Evolutionary conservation across 441 rosid genomes (phyloP).

Genomic region (Isatis lusitanica): DNA sequence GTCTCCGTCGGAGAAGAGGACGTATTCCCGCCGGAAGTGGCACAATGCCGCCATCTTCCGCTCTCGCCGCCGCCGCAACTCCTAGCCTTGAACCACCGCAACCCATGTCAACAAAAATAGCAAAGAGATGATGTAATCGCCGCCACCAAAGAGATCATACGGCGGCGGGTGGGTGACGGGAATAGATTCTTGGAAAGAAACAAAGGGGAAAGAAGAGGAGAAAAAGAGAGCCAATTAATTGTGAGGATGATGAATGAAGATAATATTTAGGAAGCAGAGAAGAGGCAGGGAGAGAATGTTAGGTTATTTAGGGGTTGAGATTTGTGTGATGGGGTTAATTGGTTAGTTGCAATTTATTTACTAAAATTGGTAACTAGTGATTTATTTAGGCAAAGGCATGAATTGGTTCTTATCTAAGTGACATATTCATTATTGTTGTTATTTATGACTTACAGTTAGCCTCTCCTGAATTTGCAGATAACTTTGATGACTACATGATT

Average conservation of each 20-base stretch:
- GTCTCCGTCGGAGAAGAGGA: constrained; percentile 41
- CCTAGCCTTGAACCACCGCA: constrained; percentile 46
- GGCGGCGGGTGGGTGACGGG: constrained; percentile 15
- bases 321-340: constrained; percentile 15
- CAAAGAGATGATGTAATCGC: constrained; percentile 1
- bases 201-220: not conserved
- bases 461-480: not conserved
- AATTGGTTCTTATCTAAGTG: constrained; percentile 27
- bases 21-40: constrained; percentile 35
- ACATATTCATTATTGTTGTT: constrained; percentile 17
- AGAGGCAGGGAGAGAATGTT: constrained; percentile 12
- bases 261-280: constrained; percentile 20
- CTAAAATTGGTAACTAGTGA: constrained; percentile 23
- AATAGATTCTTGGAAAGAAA: not conserved
- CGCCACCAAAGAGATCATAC: constrained; percentile 28
- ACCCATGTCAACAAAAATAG: constrained; percentile 47
- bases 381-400: constrained; percentile 31
- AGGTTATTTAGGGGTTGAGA: constrained; percentile 31
- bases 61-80: constrained; percentile 8
- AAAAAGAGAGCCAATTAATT: constrained; percentile 19
- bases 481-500: not conserved
- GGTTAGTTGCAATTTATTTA: constrained; percentile 27
- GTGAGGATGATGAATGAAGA: constrained; percentile 8
- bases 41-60: constrained; percentile 21
- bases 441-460: constrained; percentile 6